Conservation (phyloP, 352 stramenopile species). For the Phytophthora pinifolia region DNA sequence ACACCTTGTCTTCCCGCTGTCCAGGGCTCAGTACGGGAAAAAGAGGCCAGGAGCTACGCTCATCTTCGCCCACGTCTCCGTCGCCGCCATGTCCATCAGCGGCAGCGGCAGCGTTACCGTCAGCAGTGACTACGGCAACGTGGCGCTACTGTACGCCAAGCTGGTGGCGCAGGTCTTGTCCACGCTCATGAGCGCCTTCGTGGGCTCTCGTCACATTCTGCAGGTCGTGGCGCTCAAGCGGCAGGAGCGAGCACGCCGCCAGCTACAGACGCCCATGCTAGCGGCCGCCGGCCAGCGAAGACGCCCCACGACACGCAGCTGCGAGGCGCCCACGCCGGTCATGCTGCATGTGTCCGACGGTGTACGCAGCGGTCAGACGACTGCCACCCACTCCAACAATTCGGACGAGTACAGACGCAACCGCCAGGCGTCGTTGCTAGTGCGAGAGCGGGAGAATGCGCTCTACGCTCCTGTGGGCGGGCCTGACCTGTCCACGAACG, state of each 20-base stretch:
- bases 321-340: constrained; percentile 14
- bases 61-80: neutral
- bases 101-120: constrained; percentile 6
- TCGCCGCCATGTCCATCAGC: constrained; percentile 23
- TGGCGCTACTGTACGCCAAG: constrained; percentile 56
- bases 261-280: constrained; percentile 41
- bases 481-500: constrained; percentile 29
- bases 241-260: constrained; percentile 22
- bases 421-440: constrained; percentile 22
- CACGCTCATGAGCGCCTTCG: constrained; percentile 64
- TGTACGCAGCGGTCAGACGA: constrained; percentile 19
- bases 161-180: constrained; percentile 69
- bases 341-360: constrained; percentile 16
- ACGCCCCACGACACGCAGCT: constrained; percentile 14
- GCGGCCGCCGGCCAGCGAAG: constrained; percentile 16
- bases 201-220: constrained; percentile 61
- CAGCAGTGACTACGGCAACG: constrained; percentile 27
- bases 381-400: constrained; percentile 30
- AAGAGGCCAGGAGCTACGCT: constrained; percentile 19
- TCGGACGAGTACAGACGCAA: constrained; percentile 36
- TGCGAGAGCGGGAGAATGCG: constrained; percentile 30
- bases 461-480: constrained; percentile 27
- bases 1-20: constrained; percentile 5
- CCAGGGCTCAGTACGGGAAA: constrained; percentile 15
- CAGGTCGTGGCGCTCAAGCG: constrained; percentile 48